phyloP scores from a whole-genome alignment of 257 asterid species.

The Henckelia pumila region DNA sequence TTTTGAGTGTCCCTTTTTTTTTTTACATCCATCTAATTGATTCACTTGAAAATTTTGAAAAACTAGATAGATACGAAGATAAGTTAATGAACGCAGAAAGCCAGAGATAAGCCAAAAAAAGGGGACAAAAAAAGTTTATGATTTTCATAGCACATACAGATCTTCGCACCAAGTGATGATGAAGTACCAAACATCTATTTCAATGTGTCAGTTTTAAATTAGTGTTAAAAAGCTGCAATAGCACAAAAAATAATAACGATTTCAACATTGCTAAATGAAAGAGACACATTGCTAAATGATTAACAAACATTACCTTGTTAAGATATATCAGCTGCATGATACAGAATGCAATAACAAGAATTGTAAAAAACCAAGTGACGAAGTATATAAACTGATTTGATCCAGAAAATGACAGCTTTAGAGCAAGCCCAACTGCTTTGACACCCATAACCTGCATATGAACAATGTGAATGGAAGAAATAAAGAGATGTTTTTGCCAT shows the following conservation, averaged over 20 bases:
- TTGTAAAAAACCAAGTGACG: slow-evolving; percentile 74
- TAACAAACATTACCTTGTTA: slow-evolving; percentile 55
- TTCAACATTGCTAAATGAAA: neutral
- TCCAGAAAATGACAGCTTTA: slow-evolving; percentile 63
- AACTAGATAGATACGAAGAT: neutral
- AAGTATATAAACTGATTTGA: slow-evolving; percentile 70
- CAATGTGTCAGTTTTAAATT: neutral
- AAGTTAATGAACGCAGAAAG: neutral
- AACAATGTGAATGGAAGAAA: neutral
- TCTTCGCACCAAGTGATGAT: neutral
- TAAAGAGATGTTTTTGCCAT: neutral
- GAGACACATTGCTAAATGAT: neutral
- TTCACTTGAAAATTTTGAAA: neutral
- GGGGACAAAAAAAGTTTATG: too few relatives aligned
- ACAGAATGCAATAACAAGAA: slow-evolving; percentile 50
- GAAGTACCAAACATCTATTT: neutral
- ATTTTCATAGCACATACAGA: neutral
- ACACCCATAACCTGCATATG: slow-evolving; percentile 67
- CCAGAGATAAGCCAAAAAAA: neutral
- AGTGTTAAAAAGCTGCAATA: neutral
- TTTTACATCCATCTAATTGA: too few relatives aligned
- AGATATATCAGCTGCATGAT: slow-evolving; percentile 69
- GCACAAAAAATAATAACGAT: neutral
- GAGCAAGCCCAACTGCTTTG: slow-evolving; percentile 76
- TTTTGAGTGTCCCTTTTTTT: neutral